Base-by-base conservation (phyloP, 495 filamentous ascomycete species). In the Zalerion maritima region DNA sequence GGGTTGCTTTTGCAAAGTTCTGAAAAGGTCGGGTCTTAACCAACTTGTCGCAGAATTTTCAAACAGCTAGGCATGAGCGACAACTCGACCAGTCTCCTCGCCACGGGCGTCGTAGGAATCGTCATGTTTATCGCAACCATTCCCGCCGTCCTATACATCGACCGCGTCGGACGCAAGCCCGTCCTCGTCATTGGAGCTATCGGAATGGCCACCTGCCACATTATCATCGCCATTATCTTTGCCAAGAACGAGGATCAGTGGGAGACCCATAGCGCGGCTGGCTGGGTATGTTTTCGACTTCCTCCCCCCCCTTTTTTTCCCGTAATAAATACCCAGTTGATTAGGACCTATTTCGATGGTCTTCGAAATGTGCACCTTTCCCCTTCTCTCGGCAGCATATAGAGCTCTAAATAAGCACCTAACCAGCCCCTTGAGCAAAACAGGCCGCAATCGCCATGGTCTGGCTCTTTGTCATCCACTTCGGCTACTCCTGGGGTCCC, bases 381-480 rank as follows among this genome's bases (percentile, higher is more conserved):
- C n/a, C n/a, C n/a, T n/a, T n/a, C n/a, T n/a, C n/a, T n/a, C n/a
- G n/a, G n/a, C n/a, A n/a, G n/a, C n/a, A n/a, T n/a, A n/a, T n/a
- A n/a, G n/a, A n/a, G n/a, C n/a, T n/a, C n/a, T n/a, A n/a, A n/a
- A n/a, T n/a, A n/a, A n/a, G n/a, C n/a, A n/a, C n/a, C n/a, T n/a
- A n/a, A n/a, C n/a, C n/a, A n/a, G n/a, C n/a, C n/a, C n/a, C n/a
- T n/a, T n/a, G n/a, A n/a, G n/a, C n/a, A n/a, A n/a, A n/a, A n/a
- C n/a, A n/a, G n/a, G 80, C 62, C 3, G 80, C 75, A 5, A 74
- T 83, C 11, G 71, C 59, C 34, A 82, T 86, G 64, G 77, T 89
- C 34, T 89, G 78, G 66, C 64, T 86, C 17, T 89, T 82, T 42
- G 77, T 84, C 41, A 56, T 81, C 23, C 75, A 82, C 44, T 89